Base-by-base conservation (phyloP, 2,329 filamentous ascomycete genomes). In the Parafenestella ontariensis region DNA sequence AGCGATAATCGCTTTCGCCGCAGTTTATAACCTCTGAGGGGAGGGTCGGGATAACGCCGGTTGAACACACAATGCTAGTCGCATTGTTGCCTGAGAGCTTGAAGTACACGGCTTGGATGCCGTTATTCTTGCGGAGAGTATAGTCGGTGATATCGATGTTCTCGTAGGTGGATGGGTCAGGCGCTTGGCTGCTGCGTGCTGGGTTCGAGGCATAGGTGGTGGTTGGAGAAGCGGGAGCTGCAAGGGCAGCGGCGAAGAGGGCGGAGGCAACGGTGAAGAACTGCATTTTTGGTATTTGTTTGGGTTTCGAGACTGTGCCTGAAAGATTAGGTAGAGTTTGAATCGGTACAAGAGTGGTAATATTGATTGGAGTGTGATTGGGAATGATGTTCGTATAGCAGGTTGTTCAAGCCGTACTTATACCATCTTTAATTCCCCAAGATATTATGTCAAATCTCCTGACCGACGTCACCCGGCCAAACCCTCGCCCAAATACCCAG, bases 91-190 rank as follows among this genome's bases (percentile, higher is more conserved):
- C 63, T 9, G 58, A 51, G 36, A 68, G 58, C 55, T 65, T 64
- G 65, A 69, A 69, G 39, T 21, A 24, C 36, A 63, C 52, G 47
- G 33, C 28, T 17, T 64, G 51, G 54, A 69, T 58, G 11, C 53
- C 41, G 43, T 57, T 33, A 40, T 52, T 66, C 55, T 61, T 65
- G 57, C 61, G 61, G 29, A 69, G 44, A 34, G 24, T 56, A 52
- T 64, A 62, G 20, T 62, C 56, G 46, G 40, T 43, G 53, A 68
- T 58, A 48, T 64, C 28, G 56, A 68, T 54, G 52, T 62, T 66
- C 43, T 69, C 66, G 31, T 50, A 62, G 28, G 24, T 54, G 26
- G 49, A 37, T 42, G 58, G 52, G 54, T 52, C 40, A 15, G 51
- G 31, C 13, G 56, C 42, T 43, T 18, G 33, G 36, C 51, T 52